These are phyloP conservation scores for Silene noctiflora DNA, from an alignment of 179 eudicot species.

Conservation along the genomic window DNA sequence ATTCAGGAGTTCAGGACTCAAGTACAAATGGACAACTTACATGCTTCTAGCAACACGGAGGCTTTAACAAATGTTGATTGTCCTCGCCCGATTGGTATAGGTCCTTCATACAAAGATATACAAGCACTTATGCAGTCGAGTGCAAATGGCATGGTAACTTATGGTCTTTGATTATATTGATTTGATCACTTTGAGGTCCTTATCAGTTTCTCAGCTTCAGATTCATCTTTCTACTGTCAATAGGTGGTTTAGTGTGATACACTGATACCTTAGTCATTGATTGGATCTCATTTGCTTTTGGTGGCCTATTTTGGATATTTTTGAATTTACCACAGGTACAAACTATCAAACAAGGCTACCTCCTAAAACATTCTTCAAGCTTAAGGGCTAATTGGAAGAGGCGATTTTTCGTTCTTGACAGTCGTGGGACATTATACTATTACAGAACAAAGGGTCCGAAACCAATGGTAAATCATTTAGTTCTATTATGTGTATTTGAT, in stretches of 20 bases:
- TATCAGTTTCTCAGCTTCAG: neutral
- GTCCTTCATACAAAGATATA: constrained; percentile 51
- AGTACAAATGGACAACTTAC: constrained; percentile 61
- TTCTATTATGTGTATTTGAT: neutral
- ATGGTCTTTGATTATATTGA: constrained; percentile 14
- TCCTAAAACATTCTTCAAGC: constrained; percentile 61
- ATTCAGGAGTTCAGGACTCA: constrained; percentile 92
- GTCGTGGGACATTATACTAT: constrained; percentile 57
- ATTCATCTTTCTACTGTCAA: neutral
- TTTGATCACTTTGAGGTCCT: neutral
- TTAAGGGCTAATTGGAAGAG: constrained; percentile 70
- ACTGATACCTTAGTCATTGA: neutral
- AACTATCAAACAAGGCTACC: constrained; percentile 74
- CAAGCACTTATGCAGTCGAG: constrained; percentile 76
- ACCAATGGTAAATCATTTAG: constrained; percentile 49
- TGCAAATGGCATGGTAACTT: constrained; percentile 72
- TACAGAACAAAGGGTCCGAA: constrained; percentile 52
- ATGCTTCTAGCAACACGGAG: constrained; percentile 50
- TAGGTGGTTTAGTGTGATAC: neutral
- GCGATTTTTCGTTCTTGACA: constrained; percentile 69
- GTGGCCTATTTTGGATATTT: constrained; percentile 6
- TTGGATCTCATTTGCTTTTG: constrained; percentile 9
- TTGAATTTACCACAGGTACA: constrained; percentile 41
- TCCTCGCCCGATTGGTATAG: constrained; percentile 52
- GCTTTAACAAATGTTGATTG: constrained; percentile 53